Conservation (phyloP, 768 basidiomycete species). For the Pleurotus sapidus region DNA sequence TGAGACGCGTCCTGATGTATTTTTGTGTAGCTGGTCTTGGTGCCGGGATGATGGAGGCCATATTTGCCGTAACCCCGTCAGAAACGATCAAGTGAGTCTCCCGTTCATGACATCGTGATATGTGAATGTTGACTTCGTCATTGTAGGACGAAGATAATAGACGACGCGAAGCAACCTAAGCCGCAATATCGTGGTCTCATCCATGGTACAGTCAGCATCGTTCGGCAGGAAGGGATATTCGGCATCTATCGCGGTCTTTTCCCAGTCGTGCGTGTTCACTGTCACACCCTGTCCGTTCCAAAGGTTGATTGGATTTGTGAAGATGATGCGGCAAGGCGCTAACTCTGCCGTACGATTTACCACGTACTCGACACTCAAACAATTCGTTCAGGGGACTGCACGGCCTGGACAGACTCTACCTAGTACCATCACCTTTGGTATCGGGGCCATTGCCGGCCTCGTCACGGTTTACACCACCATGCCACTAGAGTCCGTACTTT, state of each 20-base stretch:
- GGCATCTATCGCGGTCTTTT: constrained; percentile 92
- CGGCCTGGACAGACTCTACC: constrained; percentile 85
- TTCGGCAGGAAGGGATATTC: constrained; percentile 78
- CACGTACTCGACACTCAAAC: constrained; percentile 91
- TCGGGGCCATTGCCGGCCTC: constrained; percentile 90
- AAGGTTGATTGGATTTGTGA: not conserved
- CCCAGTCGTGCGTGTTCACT: constrained; percentile 69
- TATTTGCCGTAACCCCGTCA: constrained; percentile 94
- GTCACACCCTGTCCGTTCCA: not conserved
- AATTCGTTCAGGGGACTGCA: constrained; percentile 82
- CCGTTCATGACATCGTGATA: not conserved
- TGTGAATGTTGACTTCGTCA: not conserved
- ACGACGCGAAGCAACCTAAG: constrained; percentile 81
- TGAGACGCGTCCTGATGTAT: too few species aligned
- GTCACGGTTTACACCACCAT: constrained; percentile 93
- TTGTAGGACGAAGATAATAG: constrained; percentile 91
- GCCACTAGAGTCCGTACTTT: constrained; percentile 66
- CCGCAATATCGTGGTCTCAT: constrained; percentile 86
- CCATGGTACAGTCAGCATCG: constrained; percentile 80
- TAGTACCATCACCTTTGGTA: constrained; percentile 86
- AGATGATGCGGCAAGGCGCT: constrained; percentile 98
- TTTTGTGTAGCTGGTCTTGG: constrained; percentile 63
- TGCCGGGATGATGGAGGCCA: constrained; percentile 89
- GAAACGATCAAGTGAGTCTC: constrained; percentile 92
- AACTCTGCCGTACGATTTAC: constrained; percentile 97